A percentile compares a stretch with the other conserved stretches of the same genome.
phyloP scores from a whole-genome alignment of 2,329 filamentous ascomycete genomes.

The Sclerotinia borealis region DNA sequence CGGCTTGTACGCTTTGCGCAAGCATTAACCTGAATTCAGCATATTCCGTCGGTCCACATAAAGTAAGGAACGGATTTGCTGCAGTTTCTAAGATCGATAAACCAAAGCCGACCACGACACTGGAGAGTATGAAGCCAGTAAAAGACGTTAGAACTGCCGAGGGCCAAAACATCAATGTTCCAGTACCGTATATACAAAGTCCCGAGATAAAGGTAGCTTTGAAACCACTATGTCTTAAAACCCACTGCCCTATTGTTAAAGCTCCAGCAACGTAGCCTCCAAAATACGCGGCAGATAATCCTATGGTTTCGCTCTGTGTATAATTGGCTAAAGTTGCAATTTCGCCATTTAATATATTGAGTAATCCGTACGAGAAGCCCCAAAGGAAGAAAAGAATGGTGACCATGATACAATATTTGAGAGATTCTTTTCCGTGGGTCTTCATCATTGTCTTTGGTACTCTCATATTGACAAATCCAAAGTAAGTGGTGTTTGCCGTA shows the following conservation, averaged over 20 bases:
- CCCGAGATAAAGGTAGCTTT: slow-evolving; percentile 76
- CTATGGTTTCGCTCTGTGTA: slow-evolving; percentile 55
- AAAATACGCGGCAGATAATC: slow-evolving; percentile 66
- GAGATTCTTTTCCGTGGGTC: slow-evolving; percentile 55
- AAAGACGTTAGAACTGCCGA: slow-evolving; percentile 69
- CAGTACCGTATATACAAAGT: slow-evolving; percentile 65
- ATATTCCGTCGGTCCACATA: slow-evolving; percentile 68
- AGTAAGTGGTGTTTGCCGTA: slow-evolving; percentile 49
- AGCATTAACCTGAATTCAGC: slow-evolving; percentile 70
- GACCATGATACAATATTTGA: slow-evolving; percentile 68
- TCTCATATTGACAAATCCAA: slow-evolving; percentile 70
- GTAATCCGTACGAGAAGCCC: slow-evolving; percentile 84
- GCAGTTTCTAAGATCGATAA: slow-evolving; percentile 73
- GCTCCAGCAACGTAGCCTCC: slow-evolving; percentile 66
- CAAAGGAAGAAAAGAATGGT: slow-evolving; percentile 81
- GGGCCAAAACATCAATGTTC: slow-evolving; percentile 84
- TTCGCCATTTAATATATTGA: slow-evolving; percentile 73
- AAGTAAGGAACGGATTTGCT: slow-evolving; percentile 66
- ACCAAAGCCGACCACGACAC: slow-evolving; percentile 70
- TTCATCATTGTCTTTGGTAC: slow-evolving; percentile 65
- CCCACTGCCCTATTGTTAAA: slow-evolving; percentile 61
- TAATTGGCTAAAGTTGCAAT: slow-evolving; percentile 55
- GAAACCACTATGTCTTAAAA: slow-evolving; percentile 67
- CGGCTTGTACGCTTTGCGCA: slow-evolving; percentile 70
- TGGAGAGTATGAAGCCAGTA: slow-evolving; percentile 68